Percentiles rank a stretch among this genome's conserved stretches.
These are phyloP conservation scores for Monilinia fructicola DNA, from an alignment of 2,329 filamentous ascomycete species.

Conservation along the genomic window DNA sequence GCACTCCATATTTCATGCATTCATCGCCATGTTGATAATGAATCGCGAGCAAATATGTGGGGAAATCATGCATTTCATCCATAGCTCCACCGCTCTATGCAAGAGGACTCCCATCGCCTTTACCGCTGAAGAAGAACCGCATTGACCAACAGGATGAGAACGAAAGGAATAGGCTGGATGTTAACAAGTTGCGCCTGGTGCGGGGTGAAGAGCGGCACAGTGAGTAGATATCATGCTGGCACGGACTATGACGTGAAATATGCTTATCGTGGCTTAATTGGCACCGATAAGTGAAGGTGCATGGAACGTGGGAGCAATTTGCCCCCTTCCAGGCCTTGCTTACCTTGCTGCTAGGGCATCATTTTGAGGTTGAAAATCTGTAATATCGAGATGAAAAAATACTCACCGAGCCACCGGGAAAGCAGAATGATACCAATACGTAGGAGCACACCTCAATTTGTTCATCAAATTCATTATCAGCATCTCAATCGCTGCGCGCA, in stretches of 20 bases:
- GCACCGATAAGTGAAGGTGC: neutral
- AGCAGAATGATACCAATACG: no score
- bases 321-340: no score
- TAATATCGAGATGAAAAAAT: neutral
- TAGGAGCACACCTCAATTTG: no score
- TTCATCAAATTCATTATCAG: neutral
- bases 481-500: neutral
- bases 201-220: slow-evolving; percentile 1
- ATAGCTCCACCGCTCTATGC: slow-evolving; percentile 5
- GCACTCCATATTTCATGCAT: neutral
- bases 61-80: neutral
- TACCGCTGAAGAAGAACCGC: neutral
- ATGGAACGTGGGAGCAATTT: neutral
- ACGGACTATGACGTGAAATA: neutral
- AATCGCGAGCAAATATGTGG: neutral
- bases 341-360: no score
- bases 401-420: neutral
- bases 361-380: neutral
- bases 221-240: neutral
- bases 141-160: neutral
- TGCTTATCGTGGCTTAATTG: neutral
- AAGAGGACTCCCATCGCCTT: neutral
- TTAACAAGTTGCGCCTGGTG: neutral
- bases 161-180: neutral
- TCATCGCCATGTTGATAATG: neutral